Evolutionary conservation across 73 alveolate genomes (phyloP), one percentile per base, ranked within the genome.

Genomic region (Uronychia setigera): DNA sequence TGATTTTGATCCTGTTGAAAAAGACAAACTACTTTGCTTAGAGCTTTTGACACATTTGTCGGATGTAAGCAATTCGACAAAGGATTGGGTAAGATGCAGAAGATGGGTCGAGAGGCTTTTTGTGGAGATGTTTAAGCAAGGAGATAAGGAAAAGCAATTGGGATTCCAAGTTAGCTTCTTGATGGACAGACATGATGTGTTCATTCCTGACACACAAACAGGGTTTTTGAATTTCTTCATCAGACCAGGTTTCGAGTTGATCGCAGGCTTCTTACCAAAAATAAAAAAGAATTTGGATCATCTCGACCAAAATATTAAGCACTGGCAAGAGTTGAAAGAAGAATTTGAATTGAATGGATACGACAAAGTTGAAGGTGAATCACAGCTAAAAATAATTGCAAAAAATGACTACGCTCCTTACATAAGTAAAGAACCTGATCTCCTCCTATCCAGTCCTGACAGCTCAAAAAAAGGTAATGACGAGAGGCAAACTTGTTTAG

Each of bases 41-140:
- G 67, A 46, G n/a, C 5, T 46, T 5, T 11, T 46, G n/a, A 5
- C 5, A 5, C 92, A 86, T 60, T 32, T 86, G n/a, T 77, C 88
- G 11, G 92, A 86, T 32, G 80, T 86, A 1, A 60, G 85, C 35
- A 86, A 86, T 80, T 88, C 92, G 0, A 33, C 82, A 29, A 79
- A 85, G 76, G 77, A 32, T 13, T 86, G 92, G 92, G 77, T 13
- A 1, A 74, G 77, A 13, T 80, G 84, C 32, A 25, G 76, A 0
- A 11, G 58, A 28, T 78, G 84, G 84, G 33, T 59, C 14, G 84
- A 59, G 32, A 30, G 32, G 13, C 84, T 78, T 33, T 78, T 31
- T 78, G 84, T 31, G 28, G 84, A 78, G 29, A 32, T 78, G 34
- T 78, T 78, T 33, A 78, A 33, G 75, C 84, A 78, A 32, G 84